Base-by-base conservation (phyloP, 2,329 filamentous ascomycete genomes). In the Plenodomus biglobosus region DNA sequence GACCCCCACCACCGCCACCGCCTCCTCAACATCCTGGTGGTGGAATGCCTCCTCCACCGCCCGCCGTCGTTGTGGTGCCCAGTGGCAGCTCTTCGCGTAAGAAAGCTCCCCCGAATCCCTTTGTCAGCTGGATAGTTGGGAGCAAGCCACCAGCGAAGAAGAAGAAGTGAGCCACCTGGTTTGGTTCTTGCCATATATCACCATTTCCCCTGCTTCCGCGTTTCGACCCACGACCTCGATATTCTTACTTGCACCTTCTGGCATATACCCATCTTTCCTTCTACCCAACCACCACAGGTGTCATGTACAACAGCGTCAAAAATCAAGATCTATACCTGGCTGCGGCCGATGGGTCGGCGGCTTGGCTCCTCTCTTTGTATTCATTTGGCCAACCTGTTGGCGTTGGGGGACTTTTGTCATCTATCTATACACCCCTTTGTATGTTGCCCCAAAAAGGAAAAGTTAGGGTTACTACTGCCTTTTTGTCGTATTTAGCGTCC, bases 381-480 rank as follows among this genome's bases (percentile, higher is more conserved):
- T 5, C 13, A 22, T 18, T 22, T 47, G 40, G n/a, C 19, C 7
- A 20, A 46, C 15, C 40, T 20, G 38, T 32, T 27, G 22, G 24
- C 22, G 35, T 42, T 47, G 22, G 18, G 3, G 3, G 19, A 5
- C 4, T 21, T 5, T 42, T 42, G 27, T 32, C 17, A 18, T 27
- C 32, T 37, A 24, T n/a, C 16, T 3, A 32, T n/a, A n/a, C n/a
- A n/a, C n/a, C n/a, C n/a, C 27, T 32, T 32, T 15, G 7, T 15
- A 3, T 10, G 27, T 32, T 32, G 8, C 11, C 27, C 27, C 27
- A 32, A 32, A 32, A 32, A 43, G 48, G 48, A 56, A 59, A 59
- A 59, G 56, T 55, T 59, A 47, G 57, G 56, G 57, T n/a, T 59
- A 59, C 54, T 54, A 59, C 42, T 50, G 39, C n/a, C n/a, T n/a